A percentile compares a stretch with the other conserved stretches of the same genome.
Evolutionary conservation across 2,329 filamentous ascomycete species (phyloP).

Genomic region (Alternaria arborescens): DNA sequence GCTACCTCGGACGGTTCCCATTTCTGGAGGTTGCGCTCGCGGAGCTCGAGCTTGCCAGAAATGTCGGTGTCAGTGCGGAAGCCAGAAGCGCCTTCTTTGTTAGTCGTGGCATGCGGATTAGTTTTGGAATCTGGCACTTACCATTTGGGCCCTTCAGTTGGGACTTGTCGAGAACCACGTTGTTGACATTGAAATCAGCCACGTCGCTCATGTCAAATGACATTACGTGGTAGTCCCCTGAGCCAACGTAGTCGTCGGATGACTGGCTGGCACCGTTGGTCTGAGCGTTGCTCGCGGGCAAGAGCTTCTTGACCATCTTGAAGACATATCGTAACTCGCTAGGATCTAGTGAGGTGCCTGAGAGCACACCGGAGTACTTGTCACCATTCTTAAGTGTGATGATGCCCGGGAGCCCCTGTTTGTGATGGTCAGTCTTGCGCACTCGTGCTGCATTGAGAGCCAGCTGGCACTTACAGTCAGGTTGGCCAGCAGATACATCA

Average conservation of each 20-base stretch:
- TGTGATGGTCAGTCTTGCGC: conserved; percentile 20
- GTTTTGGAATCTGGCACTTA: conserved; percentile 45
- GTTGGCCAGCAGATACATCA: conserved; percentile 66
- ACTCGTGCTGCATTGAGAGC: not conserved
- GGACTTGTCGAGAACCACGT: conserved; percentile 62
- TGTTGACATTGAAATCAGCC: conserved; percentile 63
- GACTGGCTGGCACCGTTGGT: conserved; percentile 56
- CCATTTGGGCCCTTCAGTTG: conserved; percentile 65
- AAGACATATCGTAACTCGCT: conserved; percentile 64
- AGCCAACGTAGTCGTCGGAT: conserved; percentile 56
- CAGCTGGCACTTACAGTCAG: conserved; percentile 61
- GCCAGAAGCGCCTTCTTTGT: conserved; percentile 56
- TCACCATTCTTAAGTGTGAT: conserved; percentile 69
- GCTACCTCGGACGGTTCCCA: conserved; percentile 77
- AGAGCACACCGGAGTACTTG: conserved; percentile 68
- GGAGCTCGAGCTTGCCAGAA: conserved; percentile 73
- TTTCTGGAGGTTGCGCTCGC: conserved; percentile 78
- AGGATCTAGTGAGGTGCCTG: conserved; percentile 62
- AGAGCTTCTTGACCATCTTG: conserved; percentile 70
- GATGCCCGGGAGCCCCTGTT: conserved; percentile 63
- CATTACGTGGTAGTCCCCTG: conserved; percentile 62
- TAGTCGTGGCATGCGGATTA: conserved; percentile 61
- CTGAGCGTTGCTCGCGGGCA: conserved; percentile 51
- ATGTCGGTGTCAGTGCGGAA: conserved; percentile 93
- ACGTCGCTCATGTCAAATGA: conserved; percentile 69